Conservation (phyloP, 2,329 filamentous ascomycete species). For the Aspergillus arachidicola region DNA sequence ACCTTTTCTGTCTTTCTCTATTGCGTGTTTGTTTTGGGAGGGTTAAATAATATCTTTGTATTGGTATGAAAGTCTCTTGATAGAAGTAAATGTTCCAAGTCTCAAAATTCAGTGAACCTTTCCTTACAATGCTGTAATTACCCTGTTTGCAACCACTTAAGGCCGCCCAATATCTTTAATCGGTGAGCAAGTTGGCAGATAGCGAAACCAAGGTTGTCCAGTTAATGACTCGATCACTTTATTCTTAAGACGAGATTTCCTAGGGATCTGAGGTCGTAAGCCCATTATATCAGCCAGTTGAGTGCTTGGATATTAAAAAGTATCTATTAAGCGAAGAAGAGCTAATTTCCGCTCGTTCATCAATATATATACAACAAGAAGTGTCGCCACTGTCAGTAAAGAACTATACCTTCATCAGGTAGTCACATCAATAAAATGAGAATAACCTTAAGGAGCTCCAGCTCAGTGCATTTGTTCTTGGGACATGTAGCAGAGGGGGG, state of each 20-base stretch:
- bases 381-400: slow-evolving; percentile 70
- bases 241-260: neutral
- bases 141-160: neutral
- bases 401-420: slow-evolving; percentile 62
- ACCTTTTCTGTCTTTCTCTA: neutral
- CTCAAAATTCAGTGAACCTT: neutral
- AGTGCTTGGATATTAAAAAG: neutral
- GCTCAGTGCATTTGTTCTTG: slow-evolving; percentile 66
- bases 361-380: neutral
- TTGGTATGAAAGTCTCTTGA: neutral
- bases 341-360: neutral
- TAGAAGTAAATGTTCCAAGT: neutral
- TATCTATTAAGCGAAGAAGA: neutral
- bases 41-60: neutral
- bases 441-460: slow-evolving; percentile 62
- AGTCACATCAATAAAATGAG: slow-evolving; percentile 19
- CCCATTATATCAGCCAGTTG: neutral
- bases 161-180: neutral
- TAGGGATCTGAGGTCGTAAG: neutral
- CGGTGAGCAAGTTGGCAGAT: too few relatives aligned
- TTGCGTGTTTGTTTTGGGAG: neutral
- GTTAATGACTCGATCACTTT: neutral
- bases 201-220: too few relatives aligned
- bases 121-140: neutral
- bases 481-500: slow-evolving; percentile 65